These are phyloP conservation scores for Heterobasidion annosum DNA, from an alignment of 1,284 basidiomycete species.

Conservation along the genomic window DNA sequence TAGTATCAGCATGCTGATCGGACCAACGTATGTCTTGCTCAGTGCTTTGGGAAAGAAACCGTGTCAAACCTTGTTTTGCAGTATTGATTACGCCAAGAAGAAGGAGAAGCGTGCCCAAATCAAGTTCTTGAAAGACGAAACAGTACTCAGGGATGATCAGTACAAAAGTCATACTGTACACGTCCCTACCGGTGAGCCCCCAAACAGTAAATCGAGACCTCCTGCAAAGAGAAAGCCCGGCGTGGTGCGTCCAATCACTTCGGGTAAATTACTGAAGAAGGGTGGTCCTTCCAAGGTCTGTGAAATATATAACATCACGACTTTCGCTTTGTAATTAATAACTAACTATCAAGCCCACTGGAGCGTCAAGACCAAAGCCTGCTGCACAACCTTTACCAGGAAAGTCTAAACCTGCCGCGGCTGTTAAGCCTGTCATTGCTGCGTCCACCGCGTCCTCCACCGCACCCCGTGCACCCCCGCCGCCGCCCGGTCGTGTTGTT, in stretches of 20 bases:
- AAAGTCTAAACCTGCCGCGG: constrained; percentile 24
- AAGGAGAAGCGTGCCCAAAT: constrained; percentile 92
- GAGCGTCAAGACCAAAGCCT: constrained; percentile 44
- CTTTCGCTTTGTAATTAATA: neutral
- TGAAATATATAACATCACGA: constrained; percentile 14
- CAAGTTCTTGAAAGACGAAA: constrained; percentile 87
- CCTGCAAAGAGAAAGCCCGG: constrained; percentile 85
- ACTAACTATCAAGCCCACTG: constrained; percentile 6
- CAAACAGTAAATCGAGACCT: constrained; percentile 75
- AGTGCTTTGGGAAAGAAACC: neutral
- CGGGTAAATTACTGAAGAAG: constrained; percentile 72
- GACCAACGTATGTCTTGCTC: constrained; percentile 56
- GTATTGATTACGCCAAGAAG: constrained; percentile 90
- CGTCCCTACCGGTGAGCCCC: constrained; percentile 83
- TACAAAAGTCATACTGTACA: constrained; percentile 95
- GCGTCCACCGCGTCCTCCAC: constrained; percentile 18
- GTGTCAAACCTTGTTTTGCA: constrained; percentile 20
- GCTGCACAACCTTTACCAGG: constrained; percentile 50
- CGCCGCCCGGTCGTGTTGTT: constrained; percentile 46
- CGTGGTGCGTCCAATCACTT: constrained; percentile 73
- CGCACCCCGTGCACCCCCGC: constrained; percentile 30
- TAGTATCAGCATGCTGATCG: constrained; percentile 67
- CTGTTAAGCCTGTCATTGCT: constrained; percentile 18
- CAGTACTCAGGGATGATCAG: constrained; percentile 68
- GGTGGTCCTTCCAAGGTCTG: constrained; percentile 63